These are phyloP conservation scores for Endoconidiophora polonica DNA, from an alignment of 2,329 filamentous ascomycete species.

Conservation along the genomic window DNA sequence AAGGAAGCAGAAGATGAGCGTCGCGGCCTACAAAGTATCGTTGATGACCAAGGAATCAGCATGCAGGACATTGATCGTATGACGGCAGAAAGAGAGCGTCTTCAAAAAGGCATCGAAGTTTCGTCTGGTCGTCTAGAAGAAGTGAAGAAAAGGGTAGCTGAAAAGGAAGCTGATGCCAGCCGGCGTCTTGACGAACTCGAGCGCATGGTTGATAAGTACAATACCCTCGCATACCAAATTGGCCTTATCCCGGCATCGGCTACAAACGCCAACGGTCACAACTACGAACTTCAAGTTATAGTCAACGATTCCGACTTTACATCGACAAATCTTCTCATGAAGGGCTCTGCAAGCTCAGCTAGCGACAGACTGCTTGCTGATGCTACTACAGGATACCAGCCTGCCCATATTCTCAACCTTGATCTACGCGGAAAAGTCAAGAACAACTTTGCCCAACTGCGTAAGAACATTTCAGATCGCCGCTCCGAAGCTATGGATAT, in stretches of 20 bases:
- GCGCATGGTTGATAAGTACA: slow-evolving; percentile 75
- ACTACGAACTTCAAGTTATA: slow-evolving; percentile 75
- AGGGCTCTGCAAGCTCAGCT: slow-evolving; percentile 32
- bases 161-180: slow-evolving; percentile 78
- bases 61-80: slow-evolving; percentile 98
- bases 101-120: slow-evolving; percentile 75
- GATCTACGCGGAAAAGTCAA: slow-evolving; percentile 76
- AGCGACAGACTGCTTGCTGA: slow-evolving; percentile 70
- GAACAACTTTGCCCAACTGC: slow-evolving; percentile 56
- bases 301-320: slow-evolving; percentile 70
- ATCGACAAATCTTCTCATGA: slow-evolving; percentile 27
- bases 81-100: slow-evolving; percentile 82
- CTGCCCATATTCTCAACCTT: slow-evolving; percentile 71
- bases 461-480: slow-evolving; percentile 85
- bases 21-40: slow-evolving; percentile 59
- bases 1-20: slow-evolving; percentile 71
- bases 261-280: slow-evolving; percentile 64
- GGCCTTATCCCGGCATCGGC: slow-evolving; percentile 75
- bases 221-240: slow-evolving; percentile 85
- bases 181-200: slow-evolving; percentile 85
- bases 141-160: slow-evolving; percentile 61
- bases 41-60: slow-evolving; percentile 86
- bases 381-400: slow-evolving; percentile 70
- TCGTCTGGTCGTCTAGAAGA: slow-evolving; percentile 66
- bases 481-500: slow-evolving; percentile 67